Conservation (phyloP, 2,329 filamentous ascomycete genomes). For the Fusarium mundagurra region DNA sequence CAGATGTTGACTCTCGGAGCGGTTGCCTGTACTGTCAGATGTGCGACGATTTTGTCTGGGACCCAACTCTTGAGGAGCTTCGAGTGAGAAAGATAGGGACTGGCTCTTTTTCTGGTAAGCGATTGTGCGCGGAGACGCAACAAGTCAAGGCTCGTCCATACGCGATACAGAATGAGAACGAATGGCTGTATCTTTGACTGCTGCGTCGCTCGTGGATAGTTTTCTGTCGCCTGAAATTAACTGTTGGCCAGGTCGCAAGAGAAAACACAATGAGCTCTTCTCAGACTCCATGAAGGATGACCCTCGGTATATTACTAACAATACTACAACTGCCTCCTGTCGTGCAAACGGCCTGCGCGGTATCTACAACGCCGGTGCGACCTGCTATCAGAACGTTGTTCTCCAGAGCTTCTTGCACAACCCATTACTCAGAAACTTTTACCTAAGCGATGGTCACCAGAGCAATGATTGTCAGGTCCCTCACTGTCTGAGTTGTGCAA, state of each 20-base stretch:
- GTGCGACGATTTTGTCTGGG: slow-evolving; percentile 85
- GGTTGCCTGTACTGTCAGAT: slow-evolving; percentile 83
- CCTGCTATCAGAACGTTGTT: slow-evolving; percentile 97
- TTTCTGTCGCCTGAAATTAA: neutral
- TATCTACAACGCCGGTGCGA: slow-evolving; percentile 97
- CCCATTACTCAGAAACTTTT: slow-evolving; percentile 89
- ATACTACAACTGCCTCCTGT: slow-evolving; percentile 83
- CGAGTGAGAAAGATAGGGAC: slow-evolving; percentile 75
- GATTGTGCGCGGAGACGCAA: neutral
- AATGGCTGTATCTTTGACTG: neutral
- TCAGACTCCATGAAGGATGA: slow-evolving; percentile 74
- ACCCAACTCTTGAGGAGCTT: slow-evolving; percentile 81
- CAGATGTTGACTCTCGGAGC: slow-evolving; percentile 81
- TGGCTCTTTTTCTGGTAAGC: slow-evolving; percentile 70
- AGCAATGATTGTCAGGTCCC: slow-evolving; percentile 74
- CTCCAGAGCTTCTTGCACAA: slow-evolving; percentile 95
- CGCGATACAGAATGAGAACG: neutral
- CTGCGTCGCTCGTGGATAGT: neutral
- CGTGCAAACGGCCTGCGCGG: slow-evolving; percentile 88
- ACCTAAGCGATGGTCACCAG: slow-evolving; percentile 89
- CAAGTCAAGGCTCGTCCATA: neutral
- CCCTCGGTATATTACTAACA: slow-evolving; percentile 78
- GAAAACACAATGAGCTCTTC: slow-evolving; percentile 78
- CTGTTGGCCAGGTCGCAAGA: slow-evolving; percentile 67
- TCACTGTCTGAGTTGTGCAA: slow-evolving; percentile 74